phyloP scores from a whole-genome alignment of 176 grass and related monocot genomes.

The Eragrostis curvula region DNA sequence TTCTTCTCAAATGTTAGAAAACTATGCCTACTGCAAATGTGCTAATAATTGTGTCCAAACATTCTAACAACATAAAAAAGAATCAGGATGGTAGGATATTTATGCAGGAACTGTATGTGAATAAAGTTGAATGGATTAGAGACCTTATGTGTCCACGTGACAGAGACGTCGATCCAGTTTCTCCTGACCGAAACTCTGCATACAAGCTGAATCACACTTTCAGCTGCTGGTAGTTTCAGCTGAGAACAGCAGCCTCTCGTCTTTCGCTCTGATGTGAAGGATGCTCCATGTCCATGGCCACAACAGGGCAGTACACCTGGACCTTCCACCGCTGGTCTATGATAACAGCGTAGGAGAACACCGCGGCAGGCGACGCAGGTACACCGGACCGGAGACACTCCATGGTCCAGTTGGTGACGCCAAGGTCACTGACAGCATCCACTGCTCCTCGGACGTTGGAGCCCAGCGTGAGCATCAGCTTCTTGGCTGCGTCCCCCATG shows the following conservation, averaged over 20 bases:
- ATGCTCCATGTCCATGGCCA: slow-evolving; percentile 62
- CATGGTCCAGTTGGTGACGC: too few relatives aligned
- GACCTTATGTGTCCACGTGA: slow-evolving; percentile 84
- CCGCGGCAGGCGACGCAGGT: neutral
- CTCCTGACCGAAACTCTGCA: slow-evolving; percentile 57
- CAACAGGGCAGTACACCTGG: slow-evolving; percentile 69
- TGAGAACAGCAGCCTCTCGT: slow-evolving; percentile 76
- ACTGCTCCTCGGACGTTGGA: slow-evolving; percentile 70
- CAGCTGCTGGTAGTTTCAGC: slow-evolving; percentile 80
- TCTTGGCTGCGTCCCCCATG: slow-evolving; percentile 42
- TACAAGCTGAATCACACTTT: slow-evolving; percentile 63
- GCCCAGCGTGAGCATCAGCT: slow-evolving; percentile 57
- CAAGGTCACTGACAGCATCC: slow-evolving; percentile 3
- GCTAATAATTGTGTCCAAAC: neutral
- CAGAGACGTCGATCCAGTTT: slow-evolving; percentile 71
- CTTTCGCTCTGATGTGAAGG: slow-evolving; percentile 36
- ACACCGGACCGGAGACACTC: slow-evolving; percentile 10
- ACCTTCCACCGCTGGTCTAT: slow-evolving; percentile 72
- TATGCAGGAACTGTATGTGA: neutral
- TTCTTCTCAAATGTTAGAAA: too few relatives aligned
- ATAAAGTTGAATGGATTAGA: neutral
- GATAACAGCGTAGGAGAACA: slow-evolving; percentile 66
- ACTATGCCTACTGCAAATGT: neutral
- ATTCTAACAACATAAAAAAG: neutral
- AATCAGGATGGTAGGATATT: neutral